Percentiles rank a stretch among this genome's conserved stretches.
phyloP scores from a whole-genome alignment of 345 rosid genomes.

The Euphorbia pulcherrima region DNA sequence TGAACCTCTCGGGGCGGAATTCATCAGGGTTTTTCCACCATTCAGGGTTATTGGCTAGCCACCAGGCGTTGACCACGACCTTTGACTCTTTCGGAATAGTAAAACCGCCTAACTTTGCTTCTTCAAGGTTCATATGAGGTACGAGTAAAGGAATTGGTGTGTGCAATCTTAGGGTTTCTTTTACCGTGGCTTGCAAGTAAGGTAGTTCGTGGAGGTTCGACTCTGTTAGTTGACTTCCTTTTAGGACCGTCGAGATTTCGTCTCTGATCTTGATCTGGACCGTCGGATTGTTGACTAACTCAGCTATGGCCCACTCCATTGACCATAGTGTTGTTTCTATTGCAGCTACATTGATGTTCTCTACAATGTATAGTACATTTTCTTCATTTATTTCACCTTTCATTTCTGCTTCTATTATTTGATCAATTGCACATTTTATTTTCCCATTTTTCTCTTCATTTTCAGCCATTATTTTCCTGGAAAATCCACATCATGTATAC shows the following conservation, averaged over 20 bases:
- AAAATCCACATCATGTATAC: not conserved
- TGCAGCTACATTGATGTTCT: constrained; percentile 68
- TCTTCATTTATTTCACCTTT: constrained; percentile 60
- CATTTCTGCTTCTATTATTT: constrained; percentile 50
- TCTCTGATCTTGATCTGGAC: constrained; percentile 45
- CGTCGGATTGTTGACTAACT: constrained; percentile 51
- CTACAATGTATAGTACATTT: constrained; percentile 59
- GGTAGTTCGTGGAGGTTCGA: constrained; percentile 40
- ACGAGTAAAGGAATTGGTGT: constrained; percentile 58
- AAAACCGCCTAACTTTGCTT: constrained; percentile 50
- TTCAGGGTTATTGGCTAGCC: constrained; percentile 58
- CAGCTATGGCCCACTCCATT: constrained; percentile 72
- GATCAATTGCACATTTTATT: constrained; percentile 51
- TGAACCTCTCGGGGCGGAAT: constrained; percentile 55
- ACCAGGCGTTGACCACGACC: constrained; percentile 63
- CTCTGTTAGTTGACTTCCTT: constrained; percentile 37
- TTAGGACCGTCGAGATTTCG: constrained; percentile 37
- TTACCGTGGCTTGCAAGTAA: constrained; percentile 52
- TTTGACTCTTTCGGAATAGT: constrained; percentile 55
- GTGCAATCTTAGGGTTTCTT: constrained; percentile 55
- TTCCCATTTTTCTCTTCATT: constrained; percentile 42
- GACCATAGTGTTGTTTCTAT: constrained; percentile 69
- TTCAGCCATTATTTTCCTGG: constrained; percentile 46
- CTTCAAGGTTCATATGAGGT: constrained; percentile 64
- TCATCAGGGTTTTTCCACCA: constrained; percentile 50